Evolutionary conservation across 2,329 filamentous ascomycete species (phyloP), one percentile per base, ranked within the genome.

Genomic region (Stachybotrys chlorohalonatus): DNA sequence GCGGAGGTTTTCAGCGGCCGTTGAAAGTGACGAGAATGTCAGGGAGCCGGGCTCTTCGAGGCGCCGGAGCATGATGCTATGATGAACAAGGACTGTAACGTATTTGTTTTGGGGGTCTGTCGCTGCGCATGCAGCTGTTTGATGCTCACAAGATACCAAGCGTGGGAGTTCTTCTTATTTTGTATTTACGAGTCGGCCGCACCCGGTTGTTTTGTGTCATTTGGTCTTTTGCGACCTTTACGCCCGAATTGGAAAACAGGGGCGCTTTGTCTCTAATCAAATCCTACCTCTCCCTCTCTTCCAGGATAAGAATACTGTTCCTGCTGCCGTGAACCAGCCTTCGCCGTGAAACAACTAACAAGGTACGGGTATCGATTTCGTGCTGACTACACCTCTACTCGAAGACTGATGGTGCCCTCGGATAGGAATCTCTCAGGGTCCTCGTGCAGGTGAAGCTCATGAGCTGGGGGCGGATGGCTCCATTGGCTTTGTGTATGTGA

Each of bases 401-500:
- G 55, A 47, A 31, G 53, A 52, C 55, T 47, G 51, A 49, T 51
- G 36, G 57, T 47, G 55, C 48, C 11, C 53, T 47, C 46, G 39
- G 13, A 24, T 31, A 30, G 11, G 52, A 56, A 52, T 60, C 49
- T 13, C 36, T 9, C 5, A 3, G 36, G 36, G 9, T 42, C 9
- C 36, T 42, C 24, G 24, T 42, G 13, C 36, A 13, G 36, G 3
- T 13, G 36, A 13, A 42, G 36, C 61, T 68, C 63, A 73, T 77
- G 73, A 82, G 65, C 78, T 76, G 53, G 74, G 70, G 17, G 72
- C 74, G 52, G 77, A 74, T 39, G 82, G 79, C 62, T 84, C 80
- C 54, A 85, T 82, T 46, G 85, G 86, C 75, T 91, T 92, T 63
- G 88, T 89, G 70, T 89, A 93, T 52, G 89, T 91, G 58, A 93